These are phyloP conservation scores for Posidonia australis DNA, from an alignment of 106 monocot species.

Conservation along the genomic window DNA sequence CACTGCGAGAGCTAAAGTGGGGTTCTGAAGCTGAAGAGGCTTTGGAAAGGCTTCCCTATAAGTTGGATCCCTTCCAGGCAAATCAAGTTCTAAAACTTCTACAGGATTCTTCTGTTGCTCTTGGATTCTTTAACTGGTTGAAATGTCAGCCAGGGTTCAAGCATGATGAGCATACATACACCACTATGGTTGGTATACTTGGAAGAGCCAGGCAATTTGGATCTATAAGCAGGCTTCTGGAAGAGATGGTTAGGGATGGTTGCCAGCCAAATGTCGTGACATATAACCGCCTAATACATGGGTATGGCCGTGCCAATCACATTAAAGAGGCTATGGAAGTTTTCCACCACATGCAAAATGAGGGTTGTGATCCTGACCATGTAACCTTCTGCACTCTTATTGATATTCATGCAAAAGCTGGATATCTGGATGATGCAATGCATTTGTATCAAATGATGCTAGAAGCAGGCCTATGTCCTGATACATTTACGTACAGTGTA, in stretches of 20 bases:
- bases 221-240: conserved; percentile 37
- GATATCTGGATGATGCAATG: conserved; percentile 64
- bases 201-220: conserved; percentile 81
- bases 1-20: conserved; percentile 69
- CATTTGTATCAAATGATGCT: conserved; percentile 68
- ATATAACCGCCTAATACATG: conserved; percentile 82
- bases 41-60: conserved; percentile 49
- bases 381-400: conserved; percentile 94
- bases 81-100: conserved; percentile 85
- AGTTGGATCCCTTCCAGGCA: conserved; percentile 70
- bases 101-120: conserved; percentile 62
- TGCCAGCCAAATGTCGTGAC: conserved; percentile 78
- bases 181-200: conserved; percentile 93
- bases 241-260: conserved; percentile 67
- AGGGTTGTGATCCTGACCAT: conserved; percentile 57
- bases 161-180: conserved; percentile 92
- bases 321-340: conserved; percentile 57
- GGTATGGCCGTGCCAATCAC: conserved; percentile 84
- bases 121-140: conserved; percentile 90
- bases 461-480: conserved; percentile 62
- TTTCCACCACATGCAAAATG: conserved; percentile 70
- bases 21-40: conserved; percentile 38
- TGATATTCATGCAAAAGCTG: conserved; percentile 94
- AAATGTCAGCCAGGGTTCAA: conserved; percentile 71
- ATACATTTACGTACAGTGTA: conserved; percentile 94